Evolutionary conservation across 306 rosid species (phyloP).

Genomic region (Mimosa bimucronata): DNA sequence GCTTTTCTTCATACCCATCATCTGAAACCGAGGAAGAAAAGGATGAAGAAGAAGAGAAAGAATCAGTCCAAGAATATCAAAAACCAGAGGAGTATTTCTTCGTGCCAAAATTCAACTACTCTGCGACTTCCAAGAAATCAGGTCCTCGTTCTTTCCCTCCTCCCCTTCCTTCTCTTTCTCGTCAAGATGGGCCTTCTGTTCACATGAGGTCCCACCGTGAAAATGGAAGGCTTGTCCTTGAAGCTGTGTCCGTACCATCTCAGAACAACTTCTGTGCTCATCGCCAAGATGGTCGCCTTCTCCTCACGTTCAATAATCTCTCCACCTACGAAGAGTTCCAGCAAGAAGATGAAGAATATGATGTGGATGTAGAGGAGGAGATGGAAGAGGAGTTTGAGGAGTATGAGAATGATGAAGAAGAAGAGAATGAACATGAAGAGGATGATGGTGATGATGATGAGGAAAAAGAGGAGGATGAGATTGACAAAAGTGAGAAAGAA

Average conservation of each 20-base stretch:
- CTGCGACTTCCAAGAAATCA: constrained; percentile 33
- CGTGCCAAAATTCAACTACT: constrained; percentile 35
- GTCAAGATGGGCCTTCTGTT: constrained; percentile 48
- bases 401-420: constrained; percentile 28
- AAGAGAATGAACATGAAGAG: not conserved
- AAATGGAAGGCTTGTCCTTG: constrained; percentile 77
- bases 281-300: constrained; percentile 80
- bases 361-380: constrained; percentile 34
- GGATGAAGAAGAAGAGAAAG: constrained; percentile 23
- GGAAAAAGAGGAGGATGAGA: constrained; percentile 34
- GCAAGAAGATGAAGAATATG: constrained; percentile 1
- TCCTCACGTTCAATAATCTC: constrained; percentile 57
- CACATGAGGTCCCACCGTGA: constrained; percentile 68
- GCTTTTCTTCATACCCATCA: constrained; percentile 53
- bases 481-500: constrained; percentile 40
- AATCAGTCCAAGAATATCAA: not conserved
- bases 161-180: constrained; percentile 65
- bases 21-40: constrained; percentile 41
- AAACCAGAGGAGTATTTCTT: constrained; percentile 31
- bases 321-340: constrained; percentile 8
- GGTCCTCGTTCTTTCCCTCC: constrained; percentile 65
- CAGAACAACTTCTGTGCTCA: constrained; percentile 59
- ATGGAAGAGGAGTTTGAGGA: constrained; percentile 40
- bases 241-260: constrained; percentile 71
- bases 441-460: constrained; percentile 36